A percentile compares a stretch with the other conserved stretches of the same genome.
Conservation (phyloP, 352 stramenopile species). For the Phytophthora macrochlamydospora region DNA sequence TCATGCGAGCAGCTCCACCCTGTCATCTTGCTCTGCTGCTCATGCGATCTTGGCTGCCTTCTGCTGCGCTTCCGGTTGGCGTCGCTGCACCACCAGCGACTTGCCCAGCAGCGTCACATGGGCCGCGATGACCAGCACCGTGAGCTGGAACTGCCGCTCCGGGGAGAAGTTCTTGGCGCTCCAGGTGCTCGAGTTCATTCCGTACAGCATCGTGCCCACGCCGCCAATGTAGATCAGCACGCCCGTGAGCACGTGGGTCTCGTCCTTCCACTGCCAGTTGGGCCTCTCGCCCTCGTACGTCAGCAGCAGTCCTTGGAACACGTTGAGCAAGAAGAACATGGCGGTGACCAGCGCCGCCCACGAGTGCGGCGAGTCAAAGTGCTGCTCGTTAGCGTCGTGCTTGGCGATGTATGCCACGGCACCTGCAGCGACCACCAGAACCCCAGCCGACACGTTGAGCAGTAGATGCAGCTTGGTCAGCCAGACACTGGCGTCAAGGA, state of each 20-base stretch:
- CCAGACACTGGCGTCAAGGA: slow-evolving; percentile 36
- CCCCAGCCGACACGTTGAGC: slow-evolving; percentile 45
- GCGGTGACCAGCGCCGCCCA: slow-evolving; percentile 57
- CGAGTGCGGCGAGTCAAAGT: slow-evolving; percentile 58
- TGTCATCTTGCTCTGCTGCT: not conserved
- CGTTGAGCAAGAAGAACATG: slow-evolving; percentile 67
- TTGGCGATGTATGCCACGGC: slow-evolving; percentile 47
- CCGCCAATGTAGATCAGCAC: slow-evolving; percentile 62
- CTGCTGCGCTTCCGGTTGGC: slow-evolving; percentile 1
- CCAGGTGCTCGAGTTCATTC: slow-evolving; percentile 54
- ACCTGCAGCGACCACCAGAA: slow-evolving; percentile 47
- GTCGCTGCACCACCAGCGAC: slow-evolving; percentile 31
- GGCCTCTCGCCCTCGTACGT: slow-evolving; percentile 54
- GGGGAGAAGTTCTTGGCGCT: slow-evolving; percentile 32
- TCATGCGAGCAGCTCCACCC: slow-evolving; percentile 4
- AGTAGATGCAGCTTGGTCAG: slow-evolving; percentile 64
- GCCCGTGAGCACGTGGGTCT: slow-evolving; percentile 67
- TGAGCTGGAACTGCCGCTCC: slow-evolving; percentile 53
- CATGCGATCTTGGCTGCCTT: slow-evolving; percentile 14
- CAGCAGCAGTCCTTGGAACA: slow-evolving; percentile 67
- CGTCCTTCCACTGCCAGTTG: slow-evolving; percentile 81
- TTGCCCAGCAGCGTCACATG: slow-evolving; percentile 55
- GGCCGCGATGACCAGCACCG: slow-evolving; percentile 49
- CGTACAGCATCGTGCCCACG: slow-evolving; percentile 53
- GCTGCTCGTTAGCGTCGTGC: slow-evolving; percentile 22